phyloP scores from a whole-genome alignment of 2,329 filamentous ascomycete genomes.

The Arachnomyces sp. region DNA sequence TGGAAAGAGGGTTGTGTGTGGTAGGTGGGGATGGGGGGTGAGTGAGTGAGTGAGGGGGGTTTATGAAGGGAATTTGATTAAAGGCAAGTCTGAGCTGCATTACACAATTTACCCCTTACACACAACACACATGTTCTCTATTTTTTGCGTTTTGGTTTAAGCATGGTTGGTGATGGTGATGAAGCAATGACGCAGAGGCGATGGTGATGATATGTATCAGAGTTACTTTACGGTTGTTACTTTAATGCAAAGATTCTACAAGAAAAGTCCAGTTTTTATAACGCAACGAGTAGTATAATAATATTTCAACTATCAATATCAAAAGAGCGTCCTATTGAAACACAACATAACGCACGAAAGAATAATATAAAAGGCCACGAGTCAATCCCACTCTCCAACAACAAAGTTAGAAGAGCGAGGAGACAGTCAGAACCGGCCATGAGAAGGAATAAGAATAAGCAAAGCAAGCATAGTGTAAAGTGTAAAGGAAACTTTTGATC shows the following conservation, averaged over 20 bases:
- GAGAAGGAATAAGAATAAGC: constrained; percentile 13
- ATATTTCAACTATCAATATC: too few species aligned
- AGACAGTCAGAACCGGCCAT: constrained; percentile 45
- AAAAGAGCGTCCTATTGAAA: too few species aligned
- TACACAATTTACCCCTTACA: not conserved
- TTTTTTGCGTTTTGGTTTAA: too few species aligned
- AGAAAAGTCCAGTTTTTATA: too few species aligned
- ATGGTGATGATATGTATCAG: too few species aligned
- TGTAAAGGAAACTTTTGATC: constrained; percentile 7
- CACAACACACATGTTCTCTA: too few species aligned
- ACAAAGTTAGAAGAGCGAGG: constrained; percentile 19
- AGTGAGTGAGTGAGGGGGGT: not conserved
- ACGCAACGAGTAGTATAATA: too few species aligned
- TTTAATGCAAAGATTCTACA: too few species aligned
- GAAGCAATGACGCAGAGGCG: too few species aligned
- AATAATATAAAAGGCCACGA: constrained; percentile 34
- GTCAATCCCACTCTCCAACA: constrained; percentile 37
- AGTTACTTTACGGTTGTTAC: too few species aligned
- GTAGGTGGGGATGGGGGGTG: not conserved
- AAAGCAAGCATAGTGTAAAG: constrained; percentile 9
- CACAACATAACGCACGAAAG: constrained; percentile 8
- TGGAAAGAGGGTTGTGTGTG: not conserved
- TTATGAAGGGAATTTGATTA: constrained; percentile 16
- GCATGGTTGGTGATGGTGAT: too few species aligned
- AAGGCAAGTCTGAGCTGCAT: constrained; percentile 31